Evolutionary conservation across 176 grass and related monocot species (phyloP).

Genomic region (Oryza punctata): DNA sequence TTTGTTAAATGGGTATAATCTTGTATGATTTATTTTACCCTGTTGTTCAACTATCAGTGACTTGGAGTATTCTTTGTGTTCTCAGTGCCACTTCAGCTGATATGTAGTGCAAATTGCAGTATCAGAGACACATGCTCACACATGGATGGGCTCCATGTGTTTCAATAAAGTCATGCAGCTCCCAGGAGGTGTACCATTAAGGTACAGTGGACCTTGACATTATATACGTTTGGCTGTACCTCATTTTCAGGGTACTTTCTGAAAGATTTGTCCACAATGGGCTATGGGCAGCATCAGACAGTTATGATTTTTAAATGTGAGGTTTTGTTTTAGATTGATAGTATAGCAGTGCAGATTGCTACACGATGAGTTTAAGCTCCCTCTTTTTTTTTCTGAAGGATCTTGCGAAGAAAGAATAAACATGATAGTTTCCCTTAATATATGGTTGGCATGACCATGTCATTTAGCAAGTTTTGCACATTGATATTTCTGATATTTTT

Average conservation of each 20-base stretch:
- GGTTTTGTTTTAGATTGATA: constrained; percentile 22
- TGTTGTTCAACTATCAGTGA: constrained; percentile 3
- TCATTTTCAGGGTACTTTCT: constrained; percentile 36
- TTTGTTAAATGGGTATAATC: constrained; percentile 13
- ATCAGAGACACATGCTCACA: constrained; percentile 57
- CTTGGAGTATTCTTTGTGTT: constrained; percentile 29
- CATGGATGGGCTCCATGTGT: constrained; percentile 69
- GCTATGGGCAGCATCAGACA: not conserved
- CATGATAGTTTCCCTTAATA: not conserved
- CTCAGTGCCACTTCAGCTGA: constrained; percentile 32
- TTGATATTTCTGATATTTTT: not conserved
- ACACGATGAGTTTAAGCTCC: not conserved
- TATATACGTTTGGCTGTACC: constrained; percentile 40
- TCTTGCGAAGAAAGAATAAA: constrained; percentile 26
- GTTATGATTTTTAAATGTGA: constrained; percentile 30
- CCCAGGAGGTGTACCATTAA: constrained; percentile 43
- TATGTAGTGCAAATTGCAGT: constrained; percentile 26
- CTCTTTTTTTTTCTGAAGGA: not conserved
- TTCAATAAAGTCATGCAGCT: constrained; percentile 47
- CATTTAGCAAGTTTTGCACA: not conserved
- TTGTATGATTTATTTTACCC: constrained; percentile 5
- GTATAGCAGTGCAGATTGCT: not conserved
- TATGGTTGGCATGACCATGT: constrained; percentile 10
- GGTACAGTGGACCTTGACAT: constrained; percentile 37
- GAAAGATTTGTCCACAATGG: constrained; percentile 29